These are phyloP conservation scores for Tinospora cordifolia DNA, from an alignment of 164 flowering plant genomes.

Conservation along the genomic window DNA sequence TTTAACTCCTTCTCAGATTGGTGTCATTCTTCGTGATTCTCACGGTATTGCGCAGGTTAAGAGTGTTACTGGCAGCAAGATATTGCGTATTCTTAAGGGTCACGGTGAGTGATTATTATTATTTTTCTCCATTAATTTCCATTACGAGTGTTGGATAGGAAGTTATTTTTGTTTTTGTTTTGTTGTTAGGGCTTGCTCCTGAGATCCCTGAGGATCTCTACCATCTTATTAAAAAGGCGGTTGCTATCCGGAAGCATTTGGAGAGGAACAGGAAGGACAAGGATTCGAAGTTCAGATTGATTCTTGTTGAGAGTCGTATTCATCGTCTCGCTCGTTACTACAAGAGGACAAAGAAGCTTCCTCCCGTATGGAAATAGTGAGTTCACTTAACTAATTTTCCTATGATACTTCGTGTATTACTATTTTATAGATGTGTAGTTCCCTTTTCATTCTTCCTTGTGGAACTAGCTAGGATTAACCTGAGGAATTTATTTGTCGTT, in stretches of 20 bases:
- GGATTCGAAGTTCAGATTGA: slow-evolving; percentile 38
- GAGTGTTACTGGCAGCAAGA: slow-evolving; percentile 48
- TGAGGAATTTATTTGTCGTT: no score
- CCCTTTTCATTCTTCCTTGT: background rate
- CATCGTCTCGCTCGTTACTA: slow-evolving; percentile 35
- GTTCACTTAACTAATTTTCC: slow-evolving; percentile 9
- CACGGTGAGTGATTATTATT: slow-evolving; percentile 24
- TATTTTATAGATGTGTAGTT: background rate
- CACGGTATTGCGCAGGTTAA: slow-evolving; percentile 51
- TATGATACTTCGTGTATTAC: background rate
- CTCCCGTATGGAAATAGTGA: slow-evolving; percentile 54
- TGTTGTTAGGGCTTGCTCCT: slow-evolving; percentile 29
- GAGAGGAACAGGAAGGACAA: slow-evolving; percentile 40
- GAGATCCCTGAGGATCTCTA: slow-evolving; percentile 37
- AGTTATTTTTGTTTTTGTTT: background rate
- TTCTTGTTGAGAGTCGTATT: slow-evolving; percentile 37
- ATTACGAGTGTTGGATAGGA: background rate
- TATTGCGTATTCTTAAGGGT: slow-evolving; percentile 40
- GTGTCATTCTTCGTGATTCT: slow-evolving; percentile 51
- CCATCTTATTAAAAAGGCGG: slow-evolving; percentile 32
- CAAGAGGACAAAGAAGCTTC: slow-evolving; percentile 48
- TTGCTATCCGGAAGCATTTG: slow-evolving; percentile 35
- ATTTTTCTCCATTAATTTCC: background rate
- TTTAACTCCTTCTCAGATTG: slow-evolving; percentile 48
- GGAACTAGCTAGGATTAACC: background rate